These are phyloP conservation scores for Neofusicoccum laricinum DNA, from an alignment of 2,329 filamentous ascomycete species.

Conservation along the genomic window DNA sequence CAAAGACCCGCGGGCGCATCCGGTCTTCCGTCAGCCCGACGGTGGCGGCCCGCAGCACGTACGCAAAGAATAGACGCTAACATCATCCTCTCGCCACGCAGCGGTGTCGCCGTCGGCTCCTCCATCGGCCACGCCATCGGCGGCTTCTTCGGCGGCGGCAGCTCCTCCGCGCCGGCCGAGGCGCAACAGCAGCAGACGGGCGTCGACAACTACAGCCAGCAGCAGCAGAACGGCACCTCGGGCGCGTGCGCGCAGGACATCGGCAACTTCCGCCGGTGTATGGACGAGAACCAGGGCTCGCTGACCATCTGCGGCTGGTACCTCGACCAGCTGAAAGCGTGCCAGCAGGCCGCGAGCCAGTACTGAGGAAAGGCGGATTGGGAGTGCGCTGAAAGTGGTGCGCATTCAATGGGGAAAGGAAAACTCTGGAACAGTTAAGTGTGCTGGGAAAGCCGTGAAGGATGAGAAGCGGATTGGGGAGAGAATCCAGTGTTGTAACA, in stretches of 20 bases:
- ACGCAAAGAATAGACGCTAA: background rate
- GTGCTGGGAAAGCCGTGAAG: too few species aligned
- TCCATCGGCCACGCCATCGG: slow-evolving; percentile 94
- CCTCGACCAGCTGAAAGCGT: slow-evolving; percentile 78
- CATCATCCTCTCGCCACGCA: slow-evolving; percentile 37
- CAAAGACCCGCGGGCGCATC: too few species aligned
- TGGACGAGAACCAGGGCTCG: slow-evolving; percentile 92
- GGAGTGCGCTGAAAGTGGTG: background rate
- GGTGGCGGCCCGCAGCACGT: background rate
- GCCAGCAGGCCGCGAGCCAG: slow-evolving; percentile 46
- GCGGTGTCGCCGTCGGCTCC: slow-evolving; percentile 94
- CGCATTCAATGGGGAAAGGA: too few species aligned
- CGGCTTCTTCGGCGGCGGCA: slow-evolving; percentile 77
- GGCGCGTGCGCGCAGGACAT: slow-evolving; percentile 70
- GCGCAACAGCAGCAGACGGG: slow-evolving; percentile 28
- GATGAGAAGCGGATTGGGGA: too few species aligned
- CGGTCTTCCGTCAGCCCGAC: too few species aligned
- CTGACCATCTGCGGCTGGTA: slow-evolving; percentile 98
- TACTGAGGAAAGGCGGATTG: slow-evolving; percentile 35
- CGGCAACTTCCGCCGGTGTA: slow-evolving; percentile 86
- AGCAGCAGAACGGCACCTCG: slow-evolving; percentile 30
- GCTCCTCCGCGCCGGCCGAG: slow-evolving; percentile 54
- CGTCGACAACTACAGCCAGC: slow-evolving; percentile 50
- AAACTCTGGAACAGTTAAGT: background rate
- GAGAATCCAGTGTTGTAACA: too few species aligned